phyloP scores from a whole-genome alignment of 2,329 filamentous ascomycete species.

The Lachnellula cervina region DNA sequence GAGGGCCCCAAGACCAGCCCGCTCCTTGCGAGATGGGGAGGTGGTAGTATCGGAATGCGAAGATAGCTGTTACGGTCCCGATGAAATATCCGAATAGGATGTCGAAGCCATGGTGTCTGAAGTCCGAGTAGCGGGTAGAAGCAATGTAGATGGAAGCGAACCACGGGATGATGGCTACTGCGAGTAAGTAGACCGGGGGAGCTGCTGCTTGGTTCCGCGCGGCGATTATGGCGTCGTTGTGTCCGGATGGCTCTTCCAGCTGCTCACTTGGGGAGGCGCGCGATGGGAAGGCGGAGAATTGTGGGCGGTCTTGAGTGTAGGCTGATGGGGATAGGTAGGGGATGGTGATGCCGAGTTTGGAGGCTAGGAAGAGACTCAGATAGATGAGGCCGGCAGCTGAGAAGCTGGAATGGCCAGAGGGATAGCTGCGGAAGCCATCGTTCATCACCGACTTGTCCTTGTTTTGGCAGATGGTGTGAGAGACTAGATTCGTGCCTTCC shows the following conservation, averaged over 20 bases:
- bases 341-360: conserved; percentile 71
- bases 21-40: conserved; percentile 71
- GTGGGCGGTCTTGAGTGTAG: conserved; percentile 43
- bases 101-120: conserved; percentile 88
- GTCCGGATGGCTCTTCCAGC: conserved; percentile 20
- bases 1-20: conserved; percentile 85
- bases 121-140: conserved; percentile 83
- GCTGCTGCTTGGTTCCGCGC: conserved; percentile 72
- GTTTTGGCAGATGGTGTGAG: conserved; percentile 69
- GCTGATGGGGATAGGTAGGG: conserved; percentile 57
- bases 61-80: conserved; percentile 64
- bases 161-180: conserved; percentile 65
- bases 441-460: conserved; percentile 56
- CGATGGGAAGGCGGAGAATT: conserved; percentile 69
- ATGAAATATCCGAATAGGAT: conserved; percentile 81
- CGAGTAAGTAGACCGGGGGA: conserved; percentile 73
- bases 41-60: conserved; percentile 83
- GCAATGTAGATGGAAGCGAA: conserved; percentile 74
- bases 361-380: conserved; percentile 79
- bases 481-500: conserved; percentile 62
- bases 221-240: conserved; percentile 37
- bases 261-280: conserved; percentile 40
- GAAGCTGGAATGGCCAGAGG: conserved; percentile 70
- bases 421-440: conserved; percentile 83
- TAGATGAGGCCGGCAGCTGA: conserved; percentile 79